phyloP scores from a whole-genome alignment of 1,284 basidiomycete genomes.

The Irpex rosettiformis region DNA sequence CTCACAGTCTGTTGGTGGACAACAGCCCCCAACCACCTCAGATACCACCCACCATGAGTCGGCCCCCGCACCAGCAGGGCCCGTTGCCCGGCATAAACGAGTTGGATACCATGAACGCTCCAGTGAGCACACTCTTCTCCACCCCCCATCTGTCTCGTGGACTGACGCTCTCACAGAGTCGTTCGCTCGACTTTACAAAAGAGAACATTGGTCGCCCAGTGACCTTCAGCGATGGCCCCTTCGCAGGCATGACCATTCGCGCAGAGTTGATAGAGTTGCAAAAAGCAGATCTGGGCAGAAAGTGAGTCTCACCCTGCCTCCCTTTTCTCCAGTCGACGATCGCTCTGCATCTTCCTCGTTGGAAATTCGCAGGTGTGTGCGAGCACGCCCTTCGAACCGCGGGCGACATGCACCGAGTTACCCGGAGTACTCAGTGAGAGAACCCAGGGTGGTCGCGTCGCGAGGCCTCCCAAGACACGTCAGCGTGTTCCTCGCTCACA shows the following conservation, averaged over 20 bases:
- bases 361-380: background rate
- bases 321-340: background rate
- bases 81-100: conserved; percentile 4
- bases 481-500: background rate
- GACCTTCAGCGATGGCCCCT: conserved; percentile 13
- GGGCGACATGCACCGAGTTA: background rate
- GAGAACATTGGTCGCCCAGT: conserved; percentile 13
- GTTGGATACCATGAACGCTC: background rate
- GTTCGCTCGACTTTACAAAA: background rate
- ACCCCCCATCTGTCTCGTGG: background rate
- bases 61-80: background rate
- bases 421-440: background rate
- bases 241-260: conserved; percentile 17
- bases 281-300: conserved; percentile 20
- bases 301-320: conserved; percentile 12
- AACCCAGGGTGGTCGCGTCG: background rate
- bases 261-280: conserved; percentile 19
- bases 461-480: background rate
- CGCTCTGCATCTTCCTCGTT: background rate
- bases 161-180: background rate
- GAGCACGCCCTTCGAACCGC: background rate
- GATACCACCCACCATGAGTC: background rate
- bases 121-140: background rate
- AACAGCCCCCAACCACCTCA: background rate
- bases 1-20: background rate